phyloP scores from a whole-genome alignment of 371 early-diverging fungal genomes.

The Rhizopus sp. region DNA sequence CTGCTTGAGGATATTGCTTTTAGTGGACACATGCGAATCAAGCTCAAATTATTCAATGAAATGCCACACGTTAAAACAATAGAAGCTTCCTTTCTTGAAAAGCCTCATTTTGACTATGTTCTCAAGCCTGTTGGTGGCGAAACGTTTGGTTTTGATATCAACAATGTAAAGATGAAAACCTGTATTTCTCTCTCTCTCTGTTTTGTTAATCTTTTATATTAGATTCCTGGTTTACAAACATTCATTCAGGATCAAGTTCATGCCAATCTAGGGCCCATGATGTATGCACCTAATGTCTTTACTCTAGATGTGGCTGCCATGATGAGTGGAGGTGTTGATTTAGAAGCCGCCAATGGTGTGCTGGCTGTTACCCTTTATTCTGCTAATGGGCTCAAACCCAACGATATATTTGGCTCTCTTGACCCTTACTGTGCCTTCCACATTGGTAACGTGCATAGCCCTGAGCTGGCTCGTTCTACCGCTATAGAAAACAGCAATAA shows the following conservation, averaged over 20 bases:
- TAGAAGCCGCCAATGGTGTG: slow-evolving; percentile 73
- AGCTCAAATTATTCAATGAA: slow-evolving; percentile 74
- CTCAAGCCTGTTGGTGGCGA: slow-evolving; percentile 91
- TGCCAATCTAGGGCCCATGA: slow-evolving; percentile 71
- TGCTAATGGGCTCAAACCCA: slow-evolving; percentile 76
- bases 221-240: slow-evolving; percentile 75
- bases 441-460: slow-evolving; percentile 58
- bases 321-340: slow-evolving; percentile 64
- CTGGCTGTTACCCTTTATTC: slow-evolving; percentile 73
- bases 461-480: slow-evolving; percentile 59
- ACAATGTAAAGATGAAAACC: slow-evolving; percentile 44
- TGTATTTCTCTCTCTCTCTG: background rate
- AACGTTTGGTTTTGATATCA: slow-evolving; percentile 78
- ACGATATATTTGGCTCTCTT: slow-evolving; percentile 75
- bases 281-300: slow-evolving; percentile 85
- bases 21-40: slow-evolving; percentile 73
- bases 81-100: slow-evolving; percentile 82
- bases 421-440: slow-evolving; percentile 80
- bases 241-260: slow-evolving; percentile 78
- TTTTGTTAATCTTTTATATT: slow-evolving; percentile 4
- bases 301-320: slow-evolving; percentile 78
- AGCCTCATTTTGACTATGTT: slow-evolving; percentile 88
- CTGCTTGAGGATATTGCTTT: slow-evolving; percentile 91
- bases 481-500: slow-evolving; percentile 50
- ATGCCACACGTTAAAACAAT: slow-evolving; percentile 88